Evolutionary conservation across 1,284 basidiomycete genomes (phyloP), one percentile per base, ranked within the genome.

Genomic region (Porogramme epimiltina): DNA sequence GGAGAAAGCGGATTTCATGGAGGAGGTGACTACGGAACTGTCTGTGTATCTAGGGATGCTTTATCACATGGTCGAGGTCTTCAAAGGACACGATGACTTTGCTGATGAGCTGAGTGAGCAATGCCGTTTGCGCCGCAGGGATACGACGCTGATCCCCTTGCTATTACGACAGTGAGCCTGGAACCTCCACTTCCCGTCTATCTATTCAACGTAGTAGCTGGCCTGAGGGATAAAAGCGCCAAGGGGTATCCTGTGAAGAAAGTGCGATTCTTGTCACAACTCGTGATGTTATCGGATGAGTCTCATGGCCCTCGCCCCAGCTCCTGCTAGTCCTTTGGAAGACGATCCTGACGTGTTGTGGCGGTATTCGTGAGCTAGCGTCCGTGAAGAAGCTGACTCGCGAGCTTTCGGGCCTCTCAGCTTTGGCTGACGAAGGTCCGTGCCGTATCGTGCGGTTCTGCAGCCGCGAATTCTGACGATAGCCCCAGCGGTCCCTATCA

Each of bases 291-390:
- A 56, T 56, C 57, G 43, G 51, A 59, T 51, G 33, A 58, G 66
- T 48, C 41, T 48, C 33, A 45, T 50, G 39, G 19, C 37, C 53
- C 49, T 52, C 43, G 36, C 52, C 31, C 37, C 66, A 95, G 92
- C 81, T 99, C 3, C 81, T 99, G 16, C 81, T 99, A n/a, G 82
- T 99, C 1, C 75, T 98, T 1, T 99, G 97, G 97, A 99, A 99
- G 72, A 88, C 92, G 0, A 73, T 99, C 25, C 77, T 99, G 31
- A 88, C 92, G 26, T 96, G 93, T 67, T 88, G 95, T 61, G 97
- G 97, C 26, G 97, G 97, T 3, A 81, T 95, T 59, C 83, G 88
- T 53, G 96, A 99, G 61, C 81, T 94, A 24, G 77, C 77, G 8
- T 83, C 93, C 43, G 93, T 91, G 47, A 97, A 96, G 73, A 85